phyloP scores from a whole-genome alignment of 1,284 basidiomycete genomes.

The Ceratobasidium sp. region DNA sequence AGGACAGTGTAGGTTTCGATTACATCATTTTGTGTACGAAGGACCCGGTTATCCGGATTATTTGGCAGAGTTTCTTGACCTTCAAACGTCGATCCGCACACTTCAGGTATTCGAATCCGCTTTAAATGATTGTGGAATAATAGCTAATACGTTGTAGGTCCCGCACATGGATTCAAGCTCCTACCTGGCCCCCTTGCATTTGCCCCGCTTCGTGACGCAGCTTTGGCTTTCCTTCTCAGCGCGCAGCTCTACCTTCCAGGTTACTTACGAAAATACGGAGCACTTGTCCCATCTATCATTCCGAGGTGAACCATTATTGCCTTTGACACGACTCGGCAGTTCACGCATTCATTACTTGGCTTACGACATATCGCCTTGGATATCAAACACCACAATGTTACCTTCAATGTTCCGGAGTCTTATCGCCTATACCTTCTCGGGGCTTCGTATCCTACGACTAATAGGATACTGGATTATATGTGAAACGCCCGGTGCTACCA shows the following conservation, averaged over 20 bases:
- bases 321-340: constrained; percentile 8
- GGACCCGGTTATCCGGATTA: neutral
- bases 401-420: neutral
- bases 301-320: neutral
- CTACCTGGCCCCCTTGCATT: neutral
- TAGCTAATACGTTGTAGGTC: neutral
- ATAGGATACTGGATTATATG: constrained; percentile 40
- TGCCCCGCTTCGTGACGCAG: constrained; percentile 32
- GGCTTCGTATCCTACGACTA: constrained; percentile 33
- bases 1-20: constrained; percentile 26
- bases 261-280: neutral
- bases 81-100: constrained; percentile 38
- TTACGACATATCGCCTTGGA: constrained; percentile 26
- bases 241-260: neutral
- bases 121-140: neutral
- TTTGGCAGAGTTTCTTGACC: constrained; percentile 27
- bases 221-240: constrained; percentile 15
- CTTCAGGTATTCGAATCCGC: constrained; percentile 16
- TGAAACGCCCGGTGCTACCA: constrained; percentile 3
- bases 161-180: neutral
- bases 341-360: constrained; percentile 34
- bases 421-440: constrained; percentile 8
- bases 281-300: constrained; percentile 30
- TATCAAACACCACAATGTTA: neutral
- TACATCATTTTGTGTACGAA: constrained; percentile 41